These are phyloP conservation scores for Trametes polyzona DNA, from an alignment of 1,284 basidiomycete genomes.

Conservation along the genomic window DNA sequence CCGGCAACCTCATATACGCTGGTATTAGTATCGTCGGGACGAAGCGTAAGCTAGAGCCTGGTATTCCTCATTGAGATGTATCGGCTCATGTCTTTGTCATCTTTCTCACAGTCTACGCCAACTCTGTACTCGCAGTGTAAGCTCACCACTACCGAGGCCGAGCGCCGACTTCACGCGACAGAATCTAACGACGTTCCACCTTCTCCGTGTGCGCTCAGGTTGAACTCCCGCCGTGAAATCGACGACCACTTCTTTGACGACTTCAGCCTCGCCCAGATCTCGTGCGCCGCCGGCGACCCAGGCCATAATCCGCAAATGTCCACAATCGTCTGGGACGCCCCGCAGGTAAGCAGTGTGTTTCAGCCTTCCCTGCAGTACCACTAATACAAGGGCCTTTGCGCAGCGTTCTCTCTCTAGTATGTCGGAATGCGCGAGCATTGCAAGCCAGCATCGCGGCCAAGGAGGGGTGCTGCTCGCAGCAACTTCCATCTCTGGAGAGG, in stretches of 20 bases:
- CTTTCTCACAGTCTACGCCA: not conserved
- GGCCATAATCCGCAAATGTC: too few relatives aligned
- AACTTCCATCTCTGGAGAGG: too few relatives aligned
- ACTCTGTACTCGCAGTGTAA: not conserved
- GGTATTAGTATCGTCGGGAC: conserved; percentile 4
- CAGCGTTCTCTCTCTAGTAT: too few relatives aligned
- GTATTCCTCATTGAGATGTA: not conserved
- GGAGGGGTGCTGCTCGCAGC: too few relatives aligned
- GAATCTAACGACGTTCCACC: too few relatives aligned
- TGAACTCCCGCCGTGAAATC: conserved; percentile 1
- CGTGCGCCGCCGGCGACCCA: not conserved
- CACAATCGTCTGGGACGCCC: not conserved
- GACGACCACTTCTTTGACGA: not conserved
- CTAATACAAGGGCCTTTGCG: too few relatives aligned
- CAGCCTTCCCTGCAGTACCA: too few relatives aligned
- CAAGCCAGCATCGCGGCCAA: too few relatives aligned
- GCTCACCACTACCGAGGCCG: not conserved
- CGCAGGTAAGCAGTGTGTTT: too few relatives aligned
- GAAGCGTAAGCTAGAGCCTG: not conserved
- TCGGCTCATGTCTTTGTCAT: not conserved
- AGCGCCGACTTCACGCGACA: too few relatives aligned
- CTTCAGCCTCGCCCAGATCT: not conserved
- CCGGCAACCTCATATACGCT: conserved; percentile 7
- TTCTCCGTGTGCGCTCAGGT: too few relatives aligned
- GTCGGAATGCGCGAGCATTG: too few relatives aligned